Conservation (phyloP, 2,329 filamentous ascomycete genomes). For the Neofusicoccum laricinum region DNA sequence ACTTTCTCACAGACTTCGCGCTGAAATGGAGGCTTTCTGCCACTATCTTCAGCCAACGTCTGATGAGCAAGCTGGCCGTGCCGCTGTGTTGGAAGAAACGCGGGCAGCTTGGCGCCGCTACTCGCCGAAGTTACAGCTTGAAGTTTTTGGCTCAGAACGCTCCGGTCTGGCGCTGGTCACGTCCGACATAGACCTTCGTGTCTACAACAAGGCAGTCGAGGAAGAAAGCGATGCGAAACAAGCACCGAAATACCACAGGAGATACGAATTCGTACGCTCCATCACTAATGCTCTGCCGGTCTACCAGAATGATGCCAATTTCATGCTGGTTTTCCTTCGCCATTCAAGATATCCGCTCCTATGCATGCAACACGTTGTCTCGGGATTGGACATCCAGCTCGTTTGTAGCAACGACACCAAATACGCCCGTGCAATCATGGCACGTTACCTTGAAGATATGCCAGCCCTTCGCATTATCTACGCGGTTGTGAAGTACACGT, state of each 20-base stretch:
- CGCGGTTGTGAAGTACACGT: constrained; percentile 46
- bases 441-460: constrained; percentile 48
- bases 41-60: constrained; percentile 43
- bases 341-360: constrained; percentile 41
- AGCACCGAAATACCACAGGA: not conserved
- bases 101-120: constrained; percentile 21
- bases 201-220: constrained; percentile 21
- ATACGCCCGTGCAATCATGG: constrained; percentile 42
- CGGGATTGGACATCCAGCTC: constrained; percentile 53
- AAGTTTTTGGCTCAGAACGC: constrained; percentile 53
- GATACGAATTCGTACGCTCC: not conserved
- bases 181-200: constrained; percentile 55
- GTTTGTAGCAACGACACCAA: constrained; percentile 44
- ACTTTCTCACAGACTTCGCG: constrained; percentile 27
- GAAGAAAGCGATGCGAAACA: not conserved
- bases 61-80: constrained; percentile 41
- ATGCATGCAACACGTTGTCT: constrained; percentile 41
- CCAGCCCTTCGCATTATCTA: constrained; percentile 51
- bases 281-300: not conserved
- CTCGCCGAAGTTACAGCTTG: constrained; percentile 22
- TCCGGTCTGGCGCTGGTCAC: constrained; percentile 51
- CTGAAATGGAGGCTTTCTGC: constrained; percentile 48
- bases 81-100: constrained; percentile 28
- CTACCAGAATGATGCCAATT: constrained; percentile 21
- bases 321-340: not conserved